Percentiles rank a stretch among this genome's conserved stretches.
phyloP scores from a whole-genome alignment of 2,329 filamentous ascomycete genomes.

The Epichloe festucae region DNA sequence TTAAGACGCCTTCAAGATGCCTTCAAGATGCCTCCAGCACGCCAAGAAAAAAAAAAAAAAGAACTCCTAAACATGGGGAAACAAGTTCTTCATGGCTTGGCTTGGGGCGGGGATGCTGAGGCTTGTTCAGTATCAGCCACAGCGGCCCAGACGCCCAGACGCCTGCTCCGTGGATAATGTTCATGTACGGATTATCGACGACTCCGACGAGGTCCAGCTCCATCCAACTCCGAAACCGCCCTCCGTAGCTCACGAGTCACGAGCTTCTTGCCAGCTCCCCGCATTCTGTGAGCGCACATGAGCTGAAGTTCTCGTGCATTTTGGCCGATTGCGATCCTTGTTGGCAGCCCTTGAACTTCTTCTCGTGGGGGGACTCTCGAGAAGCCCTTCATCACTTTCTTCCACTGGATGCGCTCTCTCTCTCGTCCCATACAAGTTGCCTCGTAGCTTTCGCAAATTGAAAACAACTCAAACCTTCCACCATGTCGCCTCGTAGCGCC shows the following conservation, averaged over 20 bases:
- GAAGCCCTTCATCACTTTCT: not conserved
- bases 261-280: not conserved
- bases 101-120: not conserved
- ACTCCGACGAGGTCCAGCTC: not conserved
- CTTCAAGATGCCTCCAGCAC: too few relatives aligned
- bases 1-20: too few relatives aligned
- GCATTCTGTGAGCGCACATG: not conserved
- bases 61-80: not conserved
- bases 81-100: not conserved
- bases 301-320: too few relatives aligned
- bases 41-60: not conserved
- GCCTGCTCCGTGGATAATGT: not conserved
- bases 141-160: not conserved
- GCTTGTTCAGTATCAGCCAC: not conserved
- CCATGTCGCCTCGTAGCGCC: conserved; percentile 19
- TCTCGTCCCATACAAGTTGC: conserved; percentile 8
- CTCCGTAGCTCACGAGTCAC: not conserved
- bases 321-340: not conserved
- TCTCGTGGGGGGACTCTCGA: not conserved
- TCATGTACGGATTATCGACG: too few relatives aligned
- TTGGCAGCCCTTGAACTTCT: not conserved
- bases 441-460: conserved; percentile 6
- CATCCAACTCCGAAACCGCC: not conserved
- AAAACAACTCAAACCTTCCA: conserved; percentile 6
- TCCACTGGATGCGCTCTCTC: conserved; percentile 12